phyloP scores from a whole-genome alignment of 169 alveolate species.

The Perkinsus olseni region DNA sequence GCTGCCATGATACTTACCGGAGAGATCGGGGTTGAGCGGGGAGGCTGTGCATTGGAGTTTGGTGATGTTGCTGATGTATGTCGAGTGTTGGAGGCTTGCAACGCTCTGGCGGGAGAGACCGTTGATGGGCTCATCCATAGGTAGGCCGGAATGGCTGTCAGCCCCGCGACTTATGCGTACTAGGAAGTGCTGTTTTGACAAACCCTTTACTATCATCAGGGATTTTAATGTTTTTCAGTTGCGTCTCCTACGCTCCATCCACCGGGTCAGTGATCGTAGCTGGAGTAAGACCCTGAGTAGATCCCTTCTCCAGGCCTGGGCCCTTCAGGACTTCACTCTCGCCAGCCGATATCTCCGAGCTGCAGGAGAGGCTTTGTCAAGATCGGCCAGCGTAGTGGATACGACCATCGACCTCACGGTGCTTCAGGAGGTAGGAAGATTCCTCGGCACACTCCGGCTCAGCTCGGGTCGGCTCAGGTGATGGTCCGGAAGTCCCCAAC shows the following conservation, averaged over 20 bases:
- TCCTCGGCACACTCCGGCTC: neutral
- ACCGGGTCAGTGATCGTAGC: neutral
- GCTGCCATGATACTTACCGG: neutral
- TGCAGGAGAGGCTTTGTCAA: neutral
- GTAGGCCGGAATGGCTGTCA: too few species aligned
- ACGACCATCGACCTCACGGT: neutral
- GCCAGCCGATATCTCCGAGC: neutral
- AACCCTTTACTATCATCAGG: neutral
- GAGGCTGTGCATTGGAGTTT: neutral
- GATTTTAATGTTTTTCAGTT: neutral
- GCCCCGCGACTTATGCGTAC: too few species aligned
- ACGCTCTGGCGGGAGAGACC: neutral
- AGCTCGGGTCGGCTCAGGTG: neutral
- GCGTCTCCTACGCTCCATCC: neutral
- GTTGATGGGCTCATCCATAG: neutral
- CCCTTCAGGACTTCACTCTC: neutral
- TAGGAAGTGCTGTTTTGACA: too few species aligned
- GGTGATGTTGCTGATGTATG: neutral
- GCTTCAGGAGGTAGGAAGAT: neutral
- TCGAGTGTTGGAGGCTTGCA: neutral
- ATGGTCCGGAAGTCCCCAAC: neutral
- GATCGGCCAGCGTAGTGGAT: neutral
- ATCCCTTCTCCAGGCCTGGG: neutral
- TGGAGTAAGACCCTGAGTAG: neutral
- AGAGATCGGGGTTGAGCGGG: neutral